Conservation (phyloP, 2,329 filamentous ascomycete genomes). For the Exophiala aquamarina region DNA sequence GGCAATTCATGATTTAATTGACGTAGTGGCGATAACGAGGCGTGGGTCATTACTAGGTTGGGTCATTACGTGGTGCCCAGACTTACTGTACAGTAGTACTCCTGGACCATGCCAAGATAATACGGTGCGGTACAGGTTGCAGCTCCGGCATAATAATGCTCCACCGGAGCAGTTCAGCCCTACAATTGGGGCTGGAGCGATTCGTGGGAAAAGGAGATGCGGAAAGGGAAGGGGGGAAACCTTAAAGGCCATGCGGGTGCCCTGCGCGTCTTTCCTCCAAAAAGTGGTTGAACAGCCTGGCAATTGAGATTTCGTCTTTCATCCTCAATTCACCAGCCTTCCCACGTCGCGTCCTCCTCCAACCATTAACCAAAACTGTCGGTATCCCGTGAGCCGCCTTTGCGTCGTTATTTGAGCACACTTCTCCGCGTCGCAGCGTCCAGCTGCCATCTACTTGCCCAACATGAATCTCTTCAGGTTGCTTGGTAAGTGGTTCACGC, state of each 20-base stretch:
- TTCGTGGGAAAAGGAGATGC: conserved; percentile 2
- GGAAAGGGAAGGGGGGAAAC: background rate
- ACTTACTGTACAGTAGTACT: no score
- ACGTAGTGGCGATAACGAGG: no score
- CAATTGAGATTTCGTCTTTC: conserved; percentile 7
- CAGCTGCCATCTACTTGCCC: conserved; percentile 24
- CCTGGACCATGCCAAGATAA: no score
- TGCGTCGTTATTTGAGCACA: background rate
- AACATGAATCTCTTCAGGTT: conserved; percentile 71
- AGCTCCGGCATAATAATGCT: no score
- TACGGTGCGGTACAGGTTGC: no score
- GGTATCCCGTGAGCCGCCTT: background rate
- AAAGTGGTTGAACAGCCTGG: conserved; percentile 25
- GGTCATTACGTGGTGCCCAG: no score
- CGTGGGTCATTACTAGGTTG: no score
- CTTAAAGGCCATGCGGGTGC: background rate
- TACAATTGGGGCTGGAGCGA: background rate
- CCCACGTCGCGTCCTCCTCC: background rate
- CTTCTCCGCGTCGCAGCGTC: conserved; percentile 11
- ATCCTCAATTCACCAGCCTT: no score
- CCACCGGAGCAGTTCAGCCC: background rate
- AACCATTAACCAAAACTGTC: background rate
- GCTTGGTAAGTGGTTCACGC: conserved; percentile 49
- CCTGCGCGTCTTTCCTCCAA: conserved; percentile 7
- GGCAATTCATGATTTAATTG: no score